Base-by-base conservation (phyloP, 192 early-diverging fungal genomes). In the Geosiphon pyriformis region DNA sequence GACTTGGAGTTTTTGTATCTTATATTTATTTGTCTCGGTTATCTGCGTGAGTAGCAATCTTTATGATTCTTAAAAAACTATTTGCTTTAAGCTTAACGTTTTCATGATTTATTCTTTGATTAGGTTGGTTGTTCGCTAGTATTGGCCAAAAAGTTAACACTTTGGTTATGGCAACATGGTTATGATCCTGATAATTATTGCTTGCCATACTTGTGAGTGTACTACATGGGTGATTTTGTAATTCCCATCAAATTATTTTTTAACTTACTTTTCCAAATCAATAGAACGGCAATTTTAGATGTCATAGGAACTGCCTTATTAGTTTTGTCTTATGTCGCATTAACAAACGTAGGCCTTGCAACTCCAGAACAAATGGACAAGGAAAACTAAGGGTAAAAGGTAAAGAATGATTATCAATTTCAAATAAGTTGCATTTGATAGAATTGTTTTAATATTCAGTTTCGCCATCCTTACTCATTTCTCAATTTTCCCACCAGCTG, bases 151-250 rank as follows among this genome's bases (percentile, higher is more conserved):
- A 68, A 70, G 12, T 80, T 82, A 54, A 88, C 87, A 18, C 66
- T 74, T 8, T 42, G 70, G 17, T 78, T 87, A 50, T 91, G 90
- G 90, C 62, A 73, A n/a, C 70, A 77, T n/a, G 77, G 81, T 15
- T 89, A 91, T 52, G 88, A 91, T 59, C 90, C 90, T 12, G 90
- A 91, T 57, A 89, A 91, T 72, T 91, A 86, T 72, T 81, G 78
- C 0, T 49, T 82, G 31, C 83, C 83, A 0, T 81, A 83, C 60
- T 34, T 85, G 83, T 84, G 79, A 82, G 82, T 76, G 29, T 58
- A 42, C 33, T n/a, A n/a, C n/a, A 50, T 33, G 11, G 32, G 10
- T 12, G 18, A 63, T 46, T 61, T 63, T n/a, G n/a, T 46, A 15
- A 47, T 61, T 32, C 2, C 30, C 35, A 31, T 57, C 42, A 12